Evolutionary conservation across 2,329 filamentous ascomycete genomes (phyloP).

Genomic region (Paecilomyces dactylethromorphus): DNA sequence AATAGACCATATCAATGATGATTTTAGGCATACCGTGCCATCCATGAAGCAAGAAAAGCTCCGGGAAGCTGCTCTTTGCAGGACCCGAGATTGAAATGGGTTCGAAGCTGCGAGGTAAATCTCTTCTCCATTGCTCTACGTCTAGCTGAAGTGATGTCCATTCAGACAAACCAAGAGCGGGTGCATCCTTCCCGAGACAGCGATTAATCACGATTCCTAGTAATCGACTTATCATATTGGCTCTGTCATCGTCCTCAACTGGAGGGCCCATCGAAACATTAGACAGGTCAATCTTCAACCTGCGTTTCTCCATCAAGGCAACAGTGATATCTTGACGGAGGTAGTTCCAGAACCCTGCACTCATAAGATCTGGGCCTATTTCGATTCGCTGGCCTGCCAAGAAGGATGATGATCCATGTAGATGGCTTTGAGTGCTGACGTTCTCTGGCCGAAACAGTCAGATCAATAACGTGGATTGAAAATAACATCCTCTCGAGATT

Average conservation of each 20-base stretch:
- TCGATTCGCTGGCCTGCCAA: slow-evolving; percentile 22
- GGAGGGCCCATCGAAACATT: slow-evolving; percentile 10
- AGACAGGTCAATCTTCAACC: slow-evolving; percentile 36
- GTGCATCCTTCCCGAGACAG: slow-evolving; percentile 17
- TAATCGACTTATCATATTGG: slow-evolving; percentile 39
- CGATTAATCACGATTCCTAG: slow-evolving; percentile 41
- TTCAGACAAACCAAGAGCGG: background rate
- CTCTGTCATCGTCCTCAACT: slow-evolving; percentile 22
- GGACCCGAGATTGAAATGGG: slow-evolving; percentile 17
- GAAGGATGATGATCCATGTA: slow-evolving; percentile 44
- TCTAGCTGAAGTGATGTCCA: slow-evolving; percentile 12
- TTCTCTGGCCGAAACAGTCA: slow-evolving; percentile 20
- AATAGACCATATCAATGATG: background rate
- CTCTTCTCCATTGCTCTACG: slow-evolving; percentile 23
- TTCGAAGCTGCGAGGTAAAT: slow-evolving; percentile 23
- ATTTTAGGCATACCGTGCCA: slow-evolving; percentile 36
- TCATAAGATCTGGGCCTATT: slow-evolving; percentile 21
- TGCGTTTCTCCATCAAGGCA: slow-evolving; percentile 40
- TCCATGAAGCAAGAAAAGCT: slow-evolving; percentile 34
- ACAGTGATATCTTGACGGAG: slow-evolving; percentile 49
- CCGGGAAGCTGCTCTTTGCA: slow-evolving; percentile 25
- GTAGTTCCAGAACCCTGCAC: slow-evolving; percentile 47
- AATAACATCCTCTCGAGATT: background rate
- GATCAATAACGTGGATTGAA: background rate
- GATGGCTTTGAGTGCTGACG: slow-evolving; percentile 38